Percentiles rank a stretch among this genome's conserved stretches.
Conservation (phyloP, 164 flowering plant species). For the Amborella trichopoda region DNA sequence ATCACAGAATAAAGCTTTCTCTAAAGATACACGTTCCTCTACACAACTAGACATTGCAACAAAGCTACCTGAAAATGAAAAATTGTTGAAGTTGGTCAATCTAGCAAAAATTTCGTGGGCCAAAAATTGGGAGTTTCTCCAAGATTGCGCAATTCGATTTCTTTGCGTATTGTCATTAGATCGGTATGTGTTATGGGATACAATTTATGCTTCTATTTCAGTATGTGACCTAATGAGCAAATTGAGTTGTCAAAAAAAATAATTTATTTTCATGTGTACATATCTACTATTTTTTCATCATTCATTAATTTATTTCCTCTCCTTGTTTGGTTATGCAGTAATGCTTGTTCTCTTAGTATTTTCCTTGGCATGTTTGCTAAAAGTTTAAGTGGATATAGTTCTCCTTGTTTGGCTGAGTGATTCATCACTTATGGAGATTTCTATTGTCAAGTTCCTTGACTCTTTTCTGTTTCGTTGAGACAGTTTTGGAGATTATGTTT, state of each 20-base stretch:
- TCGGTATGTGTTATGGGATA: conserved; percentile 76
- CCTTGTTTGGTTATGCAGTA: too few species aligned
- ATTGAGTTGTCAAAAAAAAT: too few species aligned
- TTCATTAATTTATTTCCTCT: too few species aligned
- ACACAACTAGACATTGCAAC: conserved; percentile 13
- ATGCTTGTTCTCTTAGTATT: too few species aligned
- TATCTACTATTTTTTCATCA: too few species aligned
- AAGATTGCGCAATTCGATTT: conserved; percentile 91
- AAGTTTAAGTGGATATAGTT: too few species aligned
- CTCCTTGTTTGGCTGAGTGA: too few species aligned
- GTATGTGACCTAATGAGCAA: too few species aligned
- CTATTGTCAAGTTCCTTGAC: background rate
- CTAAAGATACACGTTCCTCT: conserved; percentile 16
- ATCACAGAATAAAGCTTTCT: conserved; percentile 11
- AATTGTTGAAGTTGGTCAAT: conserved; percentile 50
- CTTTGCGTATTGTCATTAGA: conserved; percentile 81
- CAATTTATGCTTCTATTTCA: too few species aligned
- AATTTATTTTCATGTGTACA: too few species aligned
- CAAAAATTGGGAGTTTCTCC: conserved; percentile 85
- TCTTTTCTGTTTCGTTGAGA: conserved; percentile 5
- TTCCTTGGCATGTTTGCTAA: background rate
- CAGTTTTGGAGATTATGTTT: conserved; percentile 98
- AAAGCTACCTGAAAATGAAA: conserved; percentile 32
- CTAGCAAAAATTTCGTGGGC: conserved; percentile 67
- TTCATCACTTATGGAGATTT: too few species aligned